Conservation (phyloP, 2,329 filamentous ascomycete genomes). For the Aspergillus uvarum region DNA sequence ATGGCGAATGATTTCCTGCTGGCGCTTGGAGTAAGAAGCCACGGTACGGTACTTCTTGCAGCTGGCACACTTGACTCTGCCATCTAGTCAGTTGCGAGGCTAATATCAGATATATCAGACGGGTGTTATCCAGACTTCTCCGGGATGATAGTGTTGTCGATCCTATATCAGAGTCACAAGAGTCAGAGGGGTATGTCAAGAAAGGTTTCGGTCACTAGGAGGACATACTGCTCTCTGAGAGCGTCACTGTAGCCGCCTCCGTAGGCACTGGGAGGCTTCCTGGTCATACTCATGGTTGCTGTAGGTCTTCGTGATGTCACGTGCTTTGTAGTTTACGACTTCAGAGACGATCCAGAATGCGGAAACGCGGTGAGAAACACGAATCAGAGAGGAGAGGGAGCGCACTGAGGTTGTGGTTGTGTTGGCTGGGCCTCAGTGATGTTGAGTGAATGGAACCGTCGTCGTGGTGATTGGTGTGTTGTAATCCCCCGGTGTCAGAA, state of each 20-base stretch:
- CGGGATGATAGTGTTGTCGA: slow-evolving; percentile 29
- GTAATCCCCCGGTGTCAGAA: background rate
- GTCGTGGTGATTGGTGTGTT: background rate
- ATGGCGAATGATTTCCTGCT: slow-evolving; percentile 40
- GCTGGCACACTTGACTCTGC: slow-evolving; percentile 48
- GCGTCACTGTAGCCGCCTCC: slow-evolving; percentile 27
- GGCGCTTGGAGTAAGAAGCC: slow-evolving; percentile 48
- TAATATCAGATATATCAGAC: background rate
- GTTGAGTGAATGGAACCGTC: background rate
- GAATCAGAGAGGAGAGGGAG: background rate
- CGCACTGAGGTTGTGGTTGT: background rate
- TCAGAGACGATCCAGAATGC: background rate
- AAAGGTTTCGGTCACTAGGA: background rate
- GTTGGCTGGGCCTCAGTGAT: background rate
- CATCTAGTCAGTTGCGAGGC: slow-evolving; percentile 3
- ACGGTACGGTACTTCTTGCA: slow-evolving; percentile 45
- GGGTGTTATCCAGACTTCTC: slow-evolving; percentile 30
- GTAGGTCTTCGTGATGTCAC: background rate
- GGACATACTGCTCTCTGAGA: slow-evolving; percentile 22
- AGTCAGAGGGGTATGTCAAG: background rate
- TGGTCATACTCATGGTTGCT: background rate
- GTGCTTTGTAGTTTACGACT: background rate
- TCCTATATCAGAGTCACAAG: slow-evolving; percentile 15
- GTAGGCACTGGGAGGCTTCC: slow-evolving; percentile 19
- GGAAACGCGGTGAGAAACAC: background rate